phyloP scores from a whole-genome alignment of 441 rosid species.

The Pelargonium fulgidum region DNA sequence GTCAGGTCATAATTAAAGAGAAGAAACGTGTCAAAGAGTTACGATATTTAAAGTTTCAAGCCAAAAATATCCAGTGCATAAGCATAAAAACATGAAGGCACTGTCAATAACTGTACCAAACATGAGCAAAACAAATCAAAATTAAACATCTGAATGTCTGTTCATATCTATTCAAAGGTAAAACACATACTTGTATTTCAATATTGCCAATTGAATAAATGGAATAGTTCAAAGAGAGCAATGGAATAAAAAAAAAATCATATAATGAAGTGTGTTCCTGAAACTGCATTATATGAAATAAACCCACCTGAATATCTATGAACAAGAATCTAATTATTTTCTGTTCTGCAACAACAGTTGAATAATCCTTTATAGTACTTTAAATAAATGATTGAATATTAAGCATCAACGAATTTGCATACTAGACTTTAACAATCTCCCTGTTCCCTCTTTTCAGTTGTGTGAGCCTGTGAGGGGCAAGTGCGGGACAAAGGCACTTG shows the following conservation, averaged over 20 bases:
- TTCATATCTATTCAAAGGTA: not conserved
- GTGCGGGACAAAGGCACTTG: too few relatives aligned
- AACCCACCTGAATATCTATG: not conserved
- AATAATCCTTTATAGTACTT: too few relatives aligned
- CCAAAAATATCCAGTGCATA: not conserved
- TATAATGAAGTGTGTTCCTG: not conserved
- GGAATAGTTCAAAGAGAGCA: not conserved
- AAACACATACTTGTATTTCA: not conserved
- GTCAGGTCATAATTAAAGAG: not conserved
- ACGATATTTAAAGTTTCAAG: not conserved
- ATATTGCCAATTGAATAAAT: not conserved
- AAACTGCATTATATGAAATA: not conserved
- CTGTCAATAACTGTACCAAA: not conserved
- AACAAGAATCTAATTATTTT: too few relatives aligned
- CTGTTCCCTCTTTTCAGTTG: too few relatives aligned
- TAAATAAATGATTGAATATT: too few relatives aligned
- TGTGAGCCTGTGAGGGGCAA: too few relatives aligned
- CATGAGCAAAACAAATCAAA: not conserved
- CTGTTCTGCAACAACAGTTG: too few relatives aligned
- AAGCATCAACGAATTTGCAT: too few relatives aligned
- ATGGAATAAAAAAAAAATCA: not conserved
- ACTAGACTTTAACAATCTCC: too few relatives aligned
- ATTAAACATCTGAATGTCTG: not conserved
- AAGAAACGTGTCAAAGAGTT: not conserved
- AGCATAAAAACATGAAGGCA: not conserved